Evolutionary conservation across 768 basidiomycete genomes (phyloP).

Genomic region (Termitomyces sp.): DNA sequence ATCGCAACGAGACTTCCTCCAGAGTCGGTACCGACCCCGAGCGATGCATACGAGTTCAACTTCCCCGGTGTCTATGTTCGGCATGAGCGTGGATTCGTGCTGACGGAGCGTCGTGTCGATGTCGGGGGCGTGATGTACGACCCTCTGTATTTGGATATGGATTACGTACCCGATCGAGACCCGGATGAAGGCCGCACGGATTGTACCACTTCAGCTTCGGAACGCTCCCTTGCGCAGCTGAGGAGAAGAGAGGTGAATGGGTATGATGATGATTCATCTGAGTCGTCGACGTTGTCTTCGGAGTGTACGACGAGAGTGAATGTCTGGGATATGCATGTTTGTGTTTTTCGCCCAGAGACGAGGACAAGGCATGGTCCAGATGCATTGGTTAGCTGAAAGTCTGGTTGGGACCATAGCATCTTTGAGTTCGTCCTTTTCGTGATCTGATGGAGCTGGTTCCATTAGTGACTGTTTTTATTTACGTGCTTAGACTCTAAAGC

Average conservation of each 20-base stretch:
- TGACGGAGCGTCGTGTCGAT: not conserved
- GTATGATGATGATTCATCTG: not conserved
- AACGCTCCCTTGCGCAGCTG: slow-evolving; percentile 1
- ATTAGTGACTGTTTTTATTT: not conserved
- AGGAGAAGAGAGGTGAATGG: slow-evolving; percentile 1
- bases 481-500: not conserved
- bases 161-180: not conserved
- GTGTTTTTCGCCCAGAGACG: not conserved
- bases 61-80: slow-evolving; percentile 1
- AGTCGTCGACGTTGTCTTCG: not conserved
- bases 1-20: slow-evolving; percentile 4
- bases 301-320: not conserved
- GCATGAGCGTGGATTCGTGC: not conserved
- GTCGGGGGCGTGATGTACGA: not conserved
- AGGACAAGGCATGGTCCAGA: not conserved
- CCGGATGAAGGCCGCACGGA: not conserved
- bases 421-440: not conserved
- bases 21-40: not conserved
- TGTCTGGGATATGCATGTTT: not conserved
- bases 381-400: not conserved
- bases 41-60: not conserved
- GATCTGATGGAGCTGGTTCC: not conserved
- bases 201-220: not conserved
- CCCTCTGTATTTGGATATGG: not conserved
- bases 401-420: not conserved